Evolutionary conservation across 805 yeast species (phyloP).

Genomic region (Candida incommunis): DNA sequence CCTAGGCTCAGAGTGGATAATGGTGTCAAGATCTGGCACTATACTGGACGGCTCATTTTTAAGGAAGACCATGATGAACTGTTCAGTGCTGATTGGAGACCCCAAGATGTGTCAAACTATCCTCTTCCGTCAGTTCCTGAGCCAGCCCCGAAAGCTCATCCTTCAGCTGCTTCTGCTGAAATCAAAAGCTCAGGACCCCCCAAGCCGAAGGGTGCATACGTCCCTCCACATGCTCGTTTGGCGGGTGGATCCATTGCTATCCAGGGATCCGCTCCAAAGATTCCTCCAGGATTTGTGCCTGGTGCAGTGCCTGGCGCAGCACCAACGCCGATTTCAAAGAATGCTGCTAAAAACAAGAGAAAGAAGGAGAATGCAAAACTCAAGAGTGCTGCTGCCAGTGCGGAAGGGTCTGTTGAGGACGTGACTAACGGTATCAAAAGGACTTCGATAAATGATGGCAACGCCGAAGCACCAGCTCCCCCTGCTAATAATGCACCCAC

Average conservation of each 20-base stretch:
- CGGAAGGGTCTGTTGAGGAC: conserved; percentile 33
- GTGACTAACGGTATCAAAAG: not conserved
- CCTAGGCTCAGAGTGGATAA: conserved; percentile 96
- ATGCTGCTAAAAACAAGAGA: conserved; percentile 4
- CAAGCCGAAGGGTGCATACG: conserved; percentile 78
- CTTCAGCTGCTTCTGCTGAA: conserved; percentile 35
- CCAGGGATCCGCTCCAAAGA: conserved; percentile 4
- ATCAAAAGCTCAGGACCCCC: conserved; percentile 26
- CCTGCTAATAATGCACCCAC: conserved; percentile 28
- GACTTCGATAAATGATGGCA: conserved; percentile 22
- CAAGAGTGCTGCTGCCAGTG: conserved; percentile 8
- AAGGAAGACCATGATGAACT: conserved; percentile 72
- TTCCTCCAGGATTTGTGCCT: not conserved
- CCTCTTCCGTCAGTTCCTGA: conserved; percentile 31
- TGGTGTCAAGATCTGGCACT: conserved; percentile 89
- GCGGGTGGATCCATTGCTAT: conserved; percentile 20
- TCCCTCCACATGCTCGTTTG: conserved; percentile 89
- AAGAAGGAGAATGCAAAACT: conserved; percentile 20
- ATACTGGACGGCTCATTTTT: conserved; percentile 66
- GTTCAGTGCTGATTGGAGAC: conserved; percentile 74
- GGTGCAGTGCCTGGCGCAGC: conserved; percentile 2
- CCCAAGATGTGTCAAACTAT: conserved; percentile 38
- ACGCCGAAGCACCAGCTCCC: conserved; percentile 31
- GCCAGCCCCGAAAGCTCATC: conserved; percentile 52
- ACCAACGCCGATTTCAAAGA: conserved; percentile 7